Evolutionary conservation across 2,329 filamentous ascomycete species (phyloP).

Genomic region (Dactylellina cionopaga): DNA sequence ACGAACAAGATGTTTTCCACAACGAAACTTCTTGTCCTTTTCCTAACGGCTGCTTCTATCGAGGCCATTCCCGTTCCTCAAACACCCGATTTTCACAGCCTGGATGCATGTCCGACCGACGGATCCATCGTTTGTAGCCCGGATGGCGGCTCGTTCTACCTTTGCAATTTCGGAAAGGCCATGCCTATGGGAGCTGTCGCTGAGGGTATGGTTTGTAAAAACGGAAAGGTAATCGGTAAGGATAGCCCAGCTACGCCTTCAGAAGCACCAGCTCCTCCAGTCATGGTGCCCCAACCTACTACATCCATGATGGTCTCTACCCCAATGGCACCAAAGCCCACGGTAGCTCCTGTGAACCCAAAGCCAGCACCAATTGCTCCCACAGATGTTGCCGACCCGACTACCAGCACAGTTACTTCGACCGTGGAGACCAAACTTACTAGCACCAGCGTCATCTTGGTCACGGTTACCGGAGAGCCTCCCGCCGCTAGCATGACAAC

Average conservation of each 20-base stretch:
- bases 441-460: conserved; percentile 8
- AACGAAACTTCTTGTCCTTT: conserved; percentile 5
- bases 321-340: conserved; percentile 1
- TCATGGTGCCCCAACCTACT: background rate
- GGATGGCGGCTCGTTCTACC: conserved; percentile 28
- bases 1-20: conserved; percentile 31
- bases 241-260: conserved; percentile 7
- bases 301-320: conserved; percentile 3
- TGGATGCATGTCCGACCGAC: conserved; percentile 27
- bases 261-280: background rate
- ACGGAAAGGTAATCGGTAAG: conserved; percentile 22
- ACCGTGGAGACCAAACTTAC: background rate
- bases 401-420: conserved; percentile 19
- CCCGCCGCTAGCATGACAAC: background rate
- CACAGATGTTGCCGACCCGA: background rate
- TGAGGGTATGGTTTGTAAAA: conserved; percentile 28
- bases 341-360: background rate
- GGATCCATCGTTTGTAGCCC: conserved; percentile 36
- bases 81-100: conserved; percentile 17
- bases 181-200: conserved; percentile 46
- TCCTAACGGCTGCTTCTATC: conserved; percentile 11
- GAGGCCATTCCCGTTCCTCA: conserved; percentile 37
- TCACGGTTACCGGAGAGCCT: background rate
- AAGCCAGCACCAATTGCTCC: background rate
- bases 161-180: conserved; percentile 35